A percentile compares a stretch with the other conserved stretches of the same genome.
Conservation (phyloP, 2,329 filamentous ascomycete genomes). For the Penicillium vulpinum region DNA sequence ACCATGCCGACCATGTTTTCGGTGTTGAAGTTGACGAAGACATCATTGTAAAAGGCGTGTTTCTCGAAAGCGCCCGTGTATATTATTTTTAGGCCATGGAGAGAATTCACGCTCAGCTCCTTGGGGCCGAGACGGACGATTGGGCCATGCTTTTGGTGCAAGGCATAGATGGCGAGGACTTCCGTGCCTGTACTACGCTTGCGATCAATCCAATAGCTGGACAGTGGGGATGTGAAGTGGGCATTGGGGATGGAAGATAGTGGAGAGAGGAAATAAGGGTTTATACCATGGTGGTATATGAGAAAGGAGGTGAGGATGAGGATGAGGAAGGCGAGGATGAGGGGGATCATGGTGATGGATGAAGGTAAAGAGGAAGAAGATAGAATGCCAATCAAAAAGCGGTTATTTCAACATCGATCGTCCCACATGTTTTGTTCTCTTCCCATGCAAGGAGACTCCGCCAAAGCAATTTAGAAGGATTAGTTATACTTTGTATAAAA, state of each 20-base stretch:
- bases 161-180: constrained; percentile 58
- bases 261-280: constrained; percentile 53
- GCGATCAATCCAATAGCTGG: constrained; percentile 62
- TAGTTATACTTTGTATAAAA: too few relatives aligned
- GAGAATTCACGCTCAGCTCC: constrained; percentile 65
- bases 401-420: not conserved
- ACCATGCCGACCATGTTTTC: constrained; percentile 67
- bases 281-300: constrained; percentile 27
- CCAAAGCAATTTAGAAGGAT: too few relatives aligned
- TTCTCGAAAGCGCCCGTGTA: constrained; percentile 72
- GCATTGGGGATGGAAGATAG: constrained; percentile 62
- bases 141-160: constrained; percentile 56
- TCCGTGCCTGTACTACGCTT: constrained; percentile 56
- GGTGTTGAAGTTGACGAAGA: constrained; percentile 65
- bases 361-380: not conserved
- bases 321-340: constrained; percentile 12
- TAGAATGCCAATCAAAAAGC: not conserved
- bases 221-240: constrained; percentile 62
- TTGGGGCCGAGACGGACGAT: constrained; percentile 62
- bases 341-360: constrained; percentile 2
- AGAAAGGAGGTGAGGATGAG: constrained; percentile 12
- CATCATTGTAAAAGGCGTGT: constrained; percentile 62
- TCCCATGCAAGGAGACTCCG: not conserved
- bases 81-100: constrained; percentile 58
- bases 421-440: not conserved